These are phyloP conservation scores for Neurospora africana DNA, from an alignment of 495 filamentous ascomycete species.

Conservation along the genomic window DNA sequence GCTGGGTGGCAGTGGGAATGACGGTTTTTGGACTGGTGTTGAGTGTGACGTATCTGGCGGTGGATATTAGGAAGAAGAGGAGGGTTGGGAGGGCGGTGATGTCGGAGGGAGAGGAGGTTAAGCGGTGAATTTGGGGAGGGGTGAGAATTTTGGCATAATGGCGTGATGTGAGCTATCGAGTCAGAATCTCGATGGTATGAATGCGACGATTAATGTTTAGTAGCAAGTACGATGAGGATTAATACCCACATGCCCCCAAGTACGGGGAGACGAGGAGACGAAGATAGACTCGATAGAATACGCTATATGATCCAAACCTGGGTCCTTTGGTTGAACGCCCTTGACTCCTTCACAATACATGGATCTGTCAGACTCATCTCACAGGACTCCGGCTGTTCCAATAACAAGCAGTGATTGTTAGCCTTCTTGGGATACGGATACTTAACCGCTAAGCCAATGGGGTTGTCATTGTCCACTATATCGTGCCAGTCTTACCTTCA, in stretches of 20 bases:
- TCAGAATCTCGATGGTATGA: neutral
- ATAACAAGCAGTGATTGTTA: neutral
- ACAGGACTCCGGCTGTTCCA: neutral
- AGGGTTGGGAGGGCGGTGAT: neutral
- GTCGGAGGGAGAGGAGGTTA: neutral
- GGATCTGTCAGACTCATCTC: neutral
- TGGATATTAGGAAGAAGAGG: neutral
- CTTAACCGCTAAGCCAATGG: neutral
- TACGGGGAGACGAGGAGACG: neutral
- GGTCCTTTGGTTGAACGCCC: neutral
- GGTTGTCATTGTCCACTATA: neutral
- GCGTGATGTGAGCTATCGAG: neutral
- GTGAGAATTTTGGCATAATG: neutral
- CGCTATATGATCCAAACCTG: neutral
- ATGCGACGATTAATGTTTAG: neutral
- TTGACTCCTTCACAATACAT: neutral
- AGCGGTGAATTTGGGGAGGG: neutral
- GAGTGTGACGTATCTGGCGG: slow-evolving; percentile 6
- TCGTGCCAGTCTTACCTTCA: neutral
- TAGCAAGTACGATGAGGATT: neutral
- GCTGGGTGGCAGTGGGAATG: slow-evolving; percentile 25
- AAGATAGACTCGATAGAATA: neutral
- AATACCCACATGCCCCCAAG: neutral
- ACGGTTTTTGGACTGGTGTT: slow-evolving; percentile 18
- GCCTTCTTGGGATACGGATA: neutral